phyloP scores from a whole-genome alignment of 352 stramenopile species.

The Phytopythium cucurbitacearum region DNA sequence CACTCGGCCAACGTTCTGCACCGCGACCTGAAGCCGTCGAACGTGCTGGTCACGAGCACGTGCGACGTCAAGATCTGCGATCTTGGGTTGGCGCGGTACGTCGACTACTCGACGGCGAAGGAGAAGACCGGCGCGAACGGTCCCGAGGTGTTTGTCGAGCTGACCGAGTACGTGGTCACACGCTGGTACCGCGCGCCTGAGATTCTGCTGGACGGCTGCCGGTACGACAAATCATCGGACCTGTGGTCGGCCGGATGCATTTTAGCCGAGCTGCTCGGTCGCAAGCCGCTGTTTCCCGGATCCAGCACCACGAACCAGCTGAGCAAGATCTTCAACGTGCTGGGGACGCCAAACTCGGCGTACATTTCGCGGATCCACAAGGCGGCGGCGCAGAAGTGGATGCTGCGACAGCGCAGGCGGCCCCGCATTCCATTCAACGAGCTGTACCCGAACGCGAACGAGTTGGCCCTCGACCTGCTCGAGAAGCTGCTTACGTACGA shows the following conservation, averaged over 20 bases:
- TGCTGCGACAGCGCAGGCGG: constrained; percentile 53
- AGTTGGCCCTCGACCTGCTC: constrained; percentile 63
- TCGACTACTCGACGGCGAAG: constrained; percentile 59
- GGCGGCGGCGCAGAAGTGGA: constrained; percentile 63
- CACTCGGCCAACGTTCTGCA: constrained; percentile 97
- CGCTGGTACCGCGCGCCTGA: constrained; percentile 85
- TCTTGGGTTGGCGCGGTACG: constrained; percentile 88
- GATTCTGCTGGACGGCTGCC: constrained; percentile 88
- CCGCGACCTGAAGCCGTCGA: constrained; percentile 94
- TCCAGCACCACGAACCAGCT: constrained; percentile 96
- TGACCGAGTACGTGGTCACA: constrained; percentile 82
- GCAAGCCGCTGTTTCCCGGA: constrained; percentile 95
- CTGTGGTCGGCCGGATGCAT: constrained; percentile 93
- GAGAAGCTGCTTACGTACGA: constrained; percentile 71
- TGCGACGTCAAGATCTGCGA: constrained; percentile 96
- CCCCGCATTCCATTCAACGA: constrained; percentile 62
- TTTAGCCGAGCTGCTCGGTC: constrained; percentile 93
- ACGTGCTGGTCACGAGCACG: constrained; percentile 96
- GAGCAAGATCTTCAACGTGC: constrained; percentile 93
- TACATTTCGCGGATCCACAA: constrained; percentile 70
- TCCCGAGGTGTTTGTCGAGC: constrained; percentile 44
- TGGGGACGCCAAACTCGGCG: constrained; percentile 80
- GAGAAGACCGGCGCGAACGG: constrained; percentile 22
- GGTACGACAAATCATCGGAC: constrained; percentile 75
- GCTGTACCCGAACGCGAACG: constrained; percentile 74